These are phyloP conservation scores for Quambalaria eucalypti DNA, from an alignment of 1,284 basidiomycete genomes.

Conservation along the genomic window DNA sequence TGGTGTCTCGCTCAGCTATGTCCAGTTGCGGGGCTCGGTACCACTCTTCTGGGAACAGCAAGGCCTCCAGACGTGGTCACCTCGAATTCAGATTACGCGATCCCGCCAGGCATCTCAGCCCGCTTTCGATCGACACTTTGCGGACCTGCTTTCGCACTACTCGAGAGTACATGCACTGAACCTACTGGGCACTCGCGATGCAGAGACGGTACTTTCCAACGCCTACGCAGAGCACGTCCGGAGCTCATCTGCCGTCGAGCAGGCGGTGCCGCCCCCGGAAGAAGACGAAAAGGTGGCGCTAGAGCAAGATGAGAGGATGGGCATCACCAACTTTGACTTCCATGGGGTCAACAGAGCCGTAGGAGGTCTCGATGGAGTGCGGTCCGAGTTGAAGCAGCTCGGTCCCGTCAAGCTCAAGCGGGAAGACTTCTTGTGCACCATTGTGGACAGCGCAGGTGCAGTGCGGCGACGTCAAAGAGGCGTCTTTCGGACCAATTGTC, in stretches of 20 bases:
- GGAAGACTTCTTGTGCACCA: conserved; percentile 73
- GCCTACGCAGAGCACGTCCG: conserved; percentile 56
- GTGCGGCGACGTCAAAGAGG: conserved; percentile 59
- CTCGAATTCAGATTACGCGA: conserved; percentile 53
- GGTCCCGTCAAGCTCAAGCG: conserved; percentile 51
- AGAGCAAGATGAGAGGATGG: conserved; percentile 24
- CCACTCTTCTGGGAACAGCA: conserved; percentile 93
- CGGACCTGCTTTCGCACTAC: conserved; percentile 55
- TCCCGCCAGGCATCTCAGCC: conserved; percentile 83
- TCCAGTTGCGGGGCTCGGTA: conserved; percentile 80
- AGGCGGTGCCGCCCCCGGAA: conserved; percentile 12
- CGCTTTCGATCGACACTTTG: conserved; percentile 87
- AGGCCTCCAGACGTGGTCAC: conserved; percentile 56
- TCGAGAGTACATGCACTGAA: conserved; percentile 37
- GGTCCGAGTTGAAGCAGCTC: conserved; percentile 62
- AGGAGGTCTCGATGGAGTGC: conserved; percentile 80
- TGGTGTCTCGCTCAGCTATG: conserved; percentile 75
- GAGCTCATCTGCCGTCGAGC: conserved; percentile 20
- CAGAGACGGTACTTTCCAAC: conserved; percentile 71
- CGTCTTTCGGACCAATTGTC: conserved; percentile 85
- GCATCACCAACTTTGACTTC: conserved; percentile 86
- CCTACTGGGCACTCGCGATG: conserved; percentile 55
- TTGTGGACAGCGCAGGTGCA: conserved; percentile 50
- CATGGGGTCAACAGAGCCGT: conserved; percentile 65
- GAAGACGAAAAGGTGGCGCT: conserved; percentile 5